phyloP scores from a whole-genome alignment of 352 stramenopile genomes.

The Discostella stelligera region DNA sequence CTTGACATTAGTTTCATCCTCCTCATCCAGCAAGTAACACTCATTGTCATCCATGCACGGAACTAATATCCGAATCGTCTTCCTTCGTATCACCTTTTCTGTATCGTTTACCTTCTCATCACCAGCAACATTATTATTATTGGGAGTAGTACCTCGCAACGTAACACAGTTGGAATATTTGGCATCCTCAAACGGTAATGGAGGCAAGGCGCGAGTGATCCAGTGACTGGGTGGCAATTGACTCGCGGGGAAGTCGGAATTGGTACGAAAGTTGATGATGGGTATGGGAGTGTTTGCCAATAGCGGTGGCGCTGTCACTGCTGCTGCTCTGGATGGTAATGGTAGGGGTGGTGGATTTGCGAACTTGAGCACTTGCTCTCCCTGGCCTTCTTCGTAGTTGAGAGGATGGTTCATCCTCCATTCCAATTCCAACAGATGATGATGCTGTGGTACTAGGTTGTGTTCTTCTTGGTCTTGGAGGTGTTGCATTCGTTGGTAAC shows the following conservation, averaged over 20 bases:
- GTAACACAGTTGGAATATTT: slow-evolving; percentile 54
- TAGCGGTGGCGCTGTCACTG: background rate
- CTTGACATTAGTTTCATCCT: background rate
- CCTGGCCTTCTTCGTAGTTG: background rate
- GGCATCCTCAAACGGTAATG: slow-evolving; percentile 56
- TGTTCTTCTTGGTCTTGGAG: background rate
- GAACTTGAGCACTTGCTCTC: background rate
- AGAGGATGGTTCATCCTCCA: background rate
- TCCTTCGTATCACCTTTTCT: slow-evolving; percentile 11
- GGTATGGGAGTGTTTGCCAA: background rate
- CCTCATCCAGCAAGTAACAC: background rate
- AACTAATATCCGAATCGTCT: slow-evolving; percentile 4
- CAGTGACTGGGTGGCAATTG: slow-evolving; percentile 23
- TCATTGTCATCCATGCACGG: background rate
- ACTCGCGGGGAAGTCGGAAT: slow-evolving; percentile 66
- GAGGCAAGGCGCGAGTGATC: slow-evolving; percentile 17
- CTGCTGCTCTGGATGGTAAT: background rate
- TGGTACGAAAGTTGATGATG: slow-evolving; percentile 73
- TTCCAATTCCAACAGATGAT: background rate
- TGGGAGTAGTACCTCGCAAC: slow-evolving; percentile 11
- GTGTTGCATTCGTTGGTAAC: background rate
- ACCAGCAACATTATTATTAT: slow-evolving; percentile 16
- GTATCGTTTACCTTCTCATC: slow-evolving; percentile 17
- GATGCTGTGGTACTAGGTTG: too few relatives aligned
- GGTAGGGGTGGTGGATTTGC: background rate